Conservation (phyloP, 371 early-diverging fungal species). For the Conidiobolus incongruus region DNA sequence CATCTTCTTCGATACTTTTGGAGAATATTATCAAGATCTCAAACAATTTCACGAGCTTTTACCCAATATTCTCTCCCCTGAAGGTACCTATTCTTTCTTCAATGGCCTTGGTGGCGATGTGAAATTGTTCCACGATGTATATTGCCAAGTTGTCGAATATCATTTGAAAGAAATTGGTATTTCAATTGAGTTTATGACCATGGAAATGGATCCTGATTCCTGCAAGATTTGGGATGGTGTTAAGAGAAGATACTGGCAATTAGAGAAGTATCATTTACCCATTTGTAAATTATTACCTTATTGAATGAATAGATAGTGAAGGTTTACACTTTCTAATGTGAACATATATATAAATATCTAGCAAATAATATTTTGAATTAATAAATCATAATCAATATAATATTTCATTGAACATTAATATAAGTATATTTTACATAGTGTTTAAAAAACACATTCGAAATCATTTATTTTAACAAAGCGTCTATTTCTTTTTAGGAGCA, state of each 20-base stretch:
- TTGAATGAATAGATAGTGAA: slow-evolving; percentile 4
- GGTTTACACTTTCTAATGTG: no score
- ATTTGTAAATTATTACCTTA: slow-evolving; percentile 25
- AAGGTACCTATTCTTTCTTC: slow-evolving; percentile 80
- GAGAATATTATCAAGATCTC: slow-evolving; percentile 81
- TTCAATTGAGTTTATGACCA: slow-evolving; percentile 38
- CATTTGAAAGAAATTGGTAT: slow-evolving; percentile 65
- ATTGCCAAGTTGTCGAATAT: slow-evolving; percentile 58
- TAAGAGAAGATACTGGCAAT: slow-evolving; percentile 57
- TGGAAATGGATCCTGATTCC: slow-evolving; percentile 43
- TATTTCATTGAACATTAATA: no score
- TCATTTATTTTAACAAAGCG: no score
- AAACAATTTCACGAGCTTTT: slow-evolving; percentile 64
- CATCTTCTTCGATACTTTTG: slow-evolving; percentile 88
- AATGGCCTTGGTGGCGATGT: slow-evolving; percentile 86
- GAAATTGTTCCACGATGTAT: slow-evolving; percentile 86
- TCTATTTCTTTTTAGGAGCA: slow-evolving; percentile 12
- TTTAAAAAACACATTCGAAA: no score
- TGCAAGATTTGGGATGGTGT: slow-evolving; percentile 82
- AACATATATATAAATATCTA: no score
- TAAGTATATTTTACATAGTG: no score
- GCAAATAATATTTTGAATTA: no score
- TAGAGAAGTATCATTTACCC: slow-evolving; percentile 58
- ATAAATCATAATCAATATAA: no score
- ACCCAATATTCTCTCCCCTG: slow-evolving; percentile 44